A percentile compares a stretch with the other conserved stretches of the same genome.
Conservation (phyloP, 768 basidiomycete genomes). For the Suillus weaverae region DNA sequence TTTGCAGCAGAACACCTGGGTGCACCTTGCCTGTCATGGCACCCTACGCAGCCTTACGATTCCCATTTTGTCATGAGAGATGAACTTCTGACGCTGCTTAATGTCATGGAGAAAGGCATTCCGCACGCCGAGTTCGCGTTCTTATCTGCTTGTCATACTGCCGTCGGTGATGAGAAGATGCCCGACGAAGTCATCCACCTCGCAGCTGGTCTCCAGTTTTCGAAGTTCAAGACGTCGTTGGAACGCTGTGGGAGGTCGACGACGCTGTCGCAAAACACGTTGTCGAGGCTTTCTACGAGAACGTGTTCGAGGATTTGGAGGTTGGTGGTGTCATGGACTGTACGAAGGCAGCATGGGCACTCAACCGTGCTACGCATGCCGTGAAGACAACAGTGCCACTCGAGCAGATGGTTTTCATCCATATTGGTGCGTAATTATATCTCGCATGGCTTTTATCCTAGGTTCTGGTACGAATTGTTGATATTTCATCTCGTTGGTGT, state of each 20-base stretch:
- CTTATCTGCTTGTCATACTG: background rate
- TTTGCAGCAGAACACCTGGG: slow-evolving; percentile 11
- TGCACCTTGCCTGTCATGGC: slow-evolving; percentile 22
- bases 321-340: background rate
- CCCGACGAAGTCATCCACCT: background rate
- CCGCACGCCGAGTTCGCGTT: background rate
- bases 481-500: too few relatives aligned
- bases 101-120: background rate
- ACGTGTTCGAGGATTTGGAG: background rate
- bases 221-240: slow-evolving; percentile 19
- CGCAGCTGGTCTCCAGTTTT: slow-evolving; percentile 11
- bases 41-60: background rate
- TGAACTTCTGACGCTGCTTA: background rate
- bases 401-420: background rate
- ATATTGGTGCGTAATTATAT: background rate
- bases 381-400: background rate
- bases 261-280: background rate
- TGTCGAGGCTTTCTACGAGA: background rate
- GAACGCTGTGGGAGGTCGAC: slow-evolving; percentile 20
- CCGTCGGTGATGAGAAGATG: background rate
- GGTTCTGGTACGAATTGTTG: too few relatives aligned
- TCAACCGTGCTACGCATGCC: background rate
- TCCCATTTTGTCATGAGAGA: background rate
- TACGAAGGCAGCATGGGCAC: background rate
- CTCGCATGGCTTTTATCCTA: background rate